These are phyloP conservation scores for Diatrype stigma DNA, from an alignment of 2,329 filamentous ascomycete genomes.

Conservation along the genomic window DNA sequence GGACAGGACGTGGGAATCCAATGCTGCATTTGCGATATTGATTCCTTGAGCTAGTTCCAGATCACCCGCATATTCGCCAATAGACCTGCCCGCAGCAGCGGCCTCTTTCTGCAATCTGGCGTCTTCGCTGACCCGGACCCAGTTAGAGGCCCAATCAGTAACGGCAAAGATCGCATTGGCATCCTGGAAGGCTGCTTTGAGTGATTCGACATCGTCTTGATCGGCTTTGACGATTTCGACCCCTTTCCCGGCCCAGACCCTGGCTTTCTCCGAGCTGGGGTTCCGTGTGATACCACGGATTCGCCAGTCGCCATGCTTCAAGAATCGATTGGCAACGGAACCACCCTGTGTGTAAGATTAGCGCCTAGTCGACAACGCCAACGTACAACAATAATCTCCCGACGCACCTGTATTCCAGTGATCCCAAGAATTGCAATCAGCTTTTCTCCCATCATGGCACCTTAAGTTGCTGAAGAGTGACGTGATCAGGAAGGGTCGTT, in stretches of 20 bases:
- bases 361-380: too few species aligned
- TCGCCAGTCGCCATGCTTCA: slow-evolving; percentile 9
- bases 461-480: too few species aligned
- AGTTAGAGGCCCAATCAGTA: slow-evolving; percentile 19
- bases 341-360: too few species aligned
- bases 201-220: slow-evolving; percentile 5
- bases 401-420: too few species aligned
- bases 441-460: too few species aligned
- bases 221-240: slow-evolving; percentile 14
- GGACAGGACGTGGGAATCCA: too few species aligned
- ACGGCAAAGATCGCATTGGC: slow-evolving; percentile 19
- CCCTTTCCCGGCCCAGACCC: slow-evolving; percentile 8
- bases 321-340: slow-evolving; percentile 14
- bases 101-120: slow-evolving; percentile 3
- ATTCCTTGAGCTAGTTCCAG: slow-evolving; percentile 17
- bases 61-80: slow-evolving; percentile 5
- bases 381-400: too few species aligned
- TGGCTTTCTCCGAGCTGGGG: slow-evolving; percentile 6
- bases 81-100: neutral
- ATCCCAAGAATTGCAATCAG: too few species aligned
- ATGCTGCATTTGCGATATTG: slow-evolving; percentile 24
- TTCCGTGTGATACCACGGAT: slow-evolving; percentile 14
- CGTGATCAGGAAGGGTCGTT: too few species aligned
- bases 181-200: slow-evolving; percentile 13
- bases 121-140: slow-evolving; percentile 9